Evolutionary conservation across 106 monocot species (phyloP), one percentile per base, ranked within the genome.

Genomic region (Allium cepa): DNA sequence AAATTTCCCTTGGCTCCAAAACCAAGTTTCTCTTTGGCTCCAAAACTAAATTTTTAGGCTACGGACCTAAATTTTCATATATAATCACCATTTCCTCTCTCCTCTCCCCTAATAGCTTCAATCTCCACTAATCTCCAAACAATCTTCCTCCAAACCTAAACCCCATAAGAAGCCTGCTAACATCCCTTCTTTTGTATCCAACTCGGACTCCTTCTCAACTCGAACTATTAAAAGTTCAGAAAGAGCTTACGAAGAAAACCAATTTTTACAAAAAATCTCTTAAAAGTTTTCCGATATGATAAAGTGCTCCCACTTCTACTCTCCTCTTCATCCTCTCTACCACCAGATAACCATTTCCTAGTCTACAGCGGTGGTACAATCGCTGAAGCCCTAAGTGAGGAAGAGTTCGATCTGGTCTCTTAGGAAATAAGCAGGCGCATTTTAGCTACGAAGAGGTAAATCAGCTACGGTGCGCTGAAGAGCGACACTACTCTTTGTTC

Each of bases 381-480:
- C 48, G 70, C 26, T 10, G 72, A 64, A 28, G 58, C 72, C 46
- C 10, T 69, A 50, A 17, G 52, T 17, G 72, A 66, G 48, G 65
- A 65, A 50, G 84, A 77, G 70, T 74, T 71, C 64, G 69, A 51
- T 8, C 49, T 82, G 17, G 78, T 52, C 16, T 36, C 36, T 36
- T 60, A 71, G 22, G 85, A 81, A 75, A 48, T 53, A 55, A 75
- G 50, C 68, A 69, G 85, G 45, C 73, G 85, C 0, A 72, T 90
- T 12, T 75, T 86, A 8, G 76, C 76, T 10, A 50, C 71, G 8
- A 3, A 6, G 18, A 60, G 71, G 13, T 81, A 83, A 76, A 86
- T 90, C 75, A 77, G 90, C 81, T 90, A 90, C 76, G 60, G 18
- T 15, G 75, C 90, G 11, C 76, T 90, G 60, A 53, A 52, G 67